Evolutionary conservation across 2,329 filamentous ascomycete species (phyloP), one percentile per base, ranked within the genome.

Genomic region (Pestalotiopsis sp.): DNA sequence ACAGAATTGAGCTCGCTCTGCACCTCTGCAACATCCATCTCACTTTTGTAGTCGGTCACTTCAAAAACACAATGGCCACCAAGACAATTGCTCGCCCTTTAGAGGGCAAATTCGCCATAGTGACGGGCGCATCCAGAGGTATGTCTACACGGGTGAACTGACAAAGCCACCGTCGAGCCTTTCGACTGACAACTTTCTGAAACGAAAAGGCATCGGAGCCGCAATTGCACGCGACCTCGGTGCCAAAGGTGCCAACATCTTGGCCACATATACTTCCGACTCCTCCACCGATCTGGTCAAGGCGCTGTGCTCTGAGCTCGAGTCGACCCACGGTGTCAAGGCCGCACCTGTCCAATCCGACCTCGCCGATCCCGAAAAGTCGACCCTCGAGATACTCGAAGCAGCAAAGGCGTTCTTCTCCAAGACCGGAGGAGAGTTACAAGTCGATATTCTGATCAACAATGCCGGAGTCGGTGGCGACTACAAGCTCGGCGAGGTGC

Each of bases 181-280:
- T n/a, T n/a, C n/a, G n/a, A n/a, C n/a, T n/a, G n/a, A n/a, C n/a
- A n/a, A n/a, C n/a, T n/a, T n/a, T n/a, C n/a, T n/a, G n/a, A n/a
- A n/a, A n/a, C n/a, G n/a, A n/a, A n/a, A n/a, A n/a, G n/a, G 88
- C 68, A 91, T 91, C 68, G 89, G 89, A 31, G 87, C 86, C 23
- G 86, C 87, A 49, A 86, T 89, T 63, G 86, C 84, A 68, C 81
- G 81, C 61, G 85, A 87, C 68, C 82, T 91, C 11, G 88, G 88
- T 52, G 82, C 82, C 75, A 90, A 90, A 79, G 89, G 89, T 66
- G 84, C 84, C 77, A 85, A 86, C 68, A 77, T 91, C 14, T 79
- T 90, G 62, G 80, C 90, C 70, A 87, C 87, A 77, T 91, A 89
- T 79, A 87, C 87, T 12, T 88, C 86, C 66, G 82, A 87, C 68